These are phyloP conservation scores for Pterulicium gracile DNA, from an alignment of 1,284 basidiomycete genomes.

Conservation along the genomic window DNA sequence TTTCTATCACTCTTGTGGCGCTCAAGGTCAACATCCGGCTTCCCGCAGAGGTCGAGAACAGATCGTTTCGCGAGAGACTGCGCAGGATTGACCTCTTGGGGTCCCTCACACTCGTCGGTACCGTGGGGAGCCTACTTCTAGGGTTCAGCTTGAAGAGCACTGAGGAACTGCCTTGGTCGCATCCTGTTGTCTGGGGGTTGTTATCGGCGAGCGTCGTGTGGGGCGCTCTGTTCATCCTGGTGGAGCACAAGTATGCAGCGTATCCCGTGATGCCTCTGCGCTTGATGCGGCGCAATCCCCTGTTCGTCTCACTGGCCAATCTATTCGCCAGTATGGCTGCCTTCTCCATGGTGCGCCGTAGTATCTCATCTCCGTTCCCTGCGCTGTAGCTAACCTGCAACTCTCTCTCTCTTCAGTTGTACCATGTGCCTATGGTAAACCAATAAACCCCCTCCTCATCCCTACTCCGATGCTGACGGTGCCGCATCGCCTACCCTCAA, in stretches of 20 bases:
- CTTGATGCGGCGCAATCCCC: slow-evolving; percentile 67
- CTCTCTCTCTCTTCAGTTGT: slow-evolving; percentile 41
- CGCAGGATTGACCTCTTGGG: slow-evolving; percentile 77
- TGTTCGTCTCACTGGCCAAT: slow-evolving; percentile 74
- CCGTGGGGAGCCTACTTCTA: slow-evolving; percentile 66
- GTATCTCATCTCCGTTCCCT: slow-evolving; percentile 2
- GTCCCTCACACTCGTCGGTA: slow-evolving; percentile 64
- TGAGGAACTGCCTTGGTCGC: slow-evolving; percentile 70
- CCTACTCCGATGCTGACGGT: not conserved
- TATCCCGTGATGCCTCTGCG: slow-evolving; percentile 83
- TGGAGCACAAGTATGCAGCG: slow-evolving; percentile 63
- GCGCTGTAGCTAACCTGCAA: slow-evolving; percentile 8
- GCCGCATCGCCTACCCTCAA: not conserved
- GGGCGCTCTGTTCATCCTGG: slow-evolving; percentile 51
- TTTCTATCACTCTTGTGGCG: slow-evolving; percentile 58
- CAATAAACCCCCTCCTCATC: too few species aligned
- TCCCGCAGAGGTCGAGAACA: slow-evolving; percentile 47
- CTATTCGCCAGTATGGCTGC: slow-evolving; percentile 65
- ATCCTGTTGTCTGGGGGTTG: slow-evolving; percentile 59
- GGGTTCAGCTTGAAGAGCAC: slow-evolving; percentile 74
- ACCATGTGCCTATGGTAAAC: slow-evolving; percentile 71
- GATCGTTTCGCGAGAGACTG: slow-evolving; percentile 52
- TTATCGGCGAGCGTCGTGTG: slow-evolving; percentile 45
- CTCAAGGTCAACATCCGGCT: slow-evolving; percentile 66
- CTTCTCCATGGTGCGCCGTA: slow-evolving; percentile 67